These are phyloP conservation scores for Monosporascus sp. DNA, from an alignment of 2,329 filamentous ascomycete species.

Conservation along the genomic window DNA sequence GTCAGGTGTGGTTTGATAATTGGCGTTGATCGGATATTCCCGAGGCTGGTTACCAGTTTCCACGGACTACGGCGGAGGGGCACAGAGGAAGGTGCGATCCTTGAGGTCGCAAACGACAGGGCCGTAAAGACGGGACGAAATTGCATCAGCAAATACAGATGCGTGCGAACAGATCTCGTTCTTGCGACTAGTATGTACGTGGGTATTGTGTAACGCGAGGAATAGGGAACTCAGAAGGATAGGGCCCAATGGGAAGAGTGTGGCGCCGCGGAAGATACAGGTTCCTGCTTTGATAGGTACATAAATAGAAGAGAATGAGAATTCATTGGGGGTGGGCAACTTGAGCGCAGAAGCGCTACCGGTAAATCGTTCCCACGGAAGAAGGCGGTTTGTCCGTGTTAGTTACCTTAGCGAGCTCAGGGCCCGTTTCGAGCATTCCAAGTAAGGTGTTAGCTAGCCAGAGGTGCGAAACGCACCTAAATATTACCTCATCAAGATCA, in stretches of 20 bases:
- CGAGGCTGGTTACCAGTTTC: slow-evolving; percentile 3
- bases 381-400: no score
- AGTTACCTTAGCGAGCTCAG: no score
- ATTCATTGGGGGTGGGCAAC: no score
- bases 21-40: slow-evolving; percentile 4
- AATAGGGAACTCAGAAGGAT: background rate
- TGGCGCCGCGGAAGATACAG: background rate
- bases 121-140: slow-evolving; percentile 8
- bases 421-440: no score
- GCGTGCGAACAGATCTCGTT: background rate
- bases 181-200: background rate
- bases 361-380: no score
- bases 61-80: background rate
- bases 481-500: no score
- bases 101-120: slow-evolving; percentile 11
- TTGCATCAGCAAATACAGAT: slow-evolving; percentile 12
- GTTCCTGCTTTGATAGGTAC: no score
- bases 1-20: slow-evolving; percentile 3
- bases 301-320: no score
- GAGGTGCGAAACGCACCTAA: no score
- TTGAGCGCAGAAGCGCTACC: no score
- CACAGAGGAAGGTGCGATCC: slow-evolving; percentile 2
- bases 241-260: background rate
- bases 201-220: background rate
- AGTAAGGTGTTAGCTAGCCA: no score